These are phyloP conservation scores for Nakataea oryzae DNA, from an alignment of 2,329 filamentous ascomycete species.

Conservation along the genomic window DNA sequence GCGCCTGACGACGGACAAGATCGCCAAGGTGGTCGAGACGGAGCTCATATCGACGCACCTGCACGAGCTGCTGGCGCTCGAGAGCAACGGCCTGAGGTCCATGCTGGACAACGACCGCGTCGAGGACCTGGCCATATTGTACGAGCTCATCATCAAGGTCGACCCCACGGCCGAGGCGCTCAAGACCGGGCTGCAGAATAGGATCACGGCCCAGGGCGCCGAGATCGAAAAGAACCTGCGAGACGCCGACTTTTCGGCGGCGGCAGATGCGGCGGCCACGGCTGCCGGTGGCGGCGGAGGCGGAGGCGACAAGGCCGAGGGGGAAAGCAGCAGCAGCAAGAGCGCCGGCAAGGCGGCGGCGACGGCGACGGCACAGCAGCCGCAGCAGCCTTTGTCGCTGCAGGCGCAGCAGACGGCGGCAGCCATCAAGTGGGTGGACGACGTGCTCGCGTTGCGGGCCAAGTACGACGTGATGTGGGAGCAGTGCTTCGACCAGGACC, in stretches of 20 bases:
- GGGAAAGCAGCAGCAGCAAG: slow-evolving; percentile 29
- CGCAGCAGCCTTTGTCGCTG: slow-evolving; percentile 32
- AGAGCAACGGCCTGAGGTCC: slow-evolving; percentile 69
- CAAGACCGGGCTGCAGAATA: slow-evolving; percentile 58
- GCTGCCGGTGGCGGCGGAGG: too few species aligned
- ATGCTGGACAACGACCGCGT: slow-evolving; percentile 89
- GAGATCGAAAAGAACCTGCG: slow-evolving; percentile 67
- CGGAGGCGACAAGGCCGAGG: slow-evolving; percentile 20
- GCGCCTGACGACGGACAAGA: slow-evolving; percentile 58
- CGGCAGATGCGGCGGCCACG: slow-evolving; percentile 16
- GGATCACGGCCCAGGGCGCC: slow-evolving; percentile 68
- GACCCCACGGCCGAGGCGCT: slow-evolving; percentile 64
- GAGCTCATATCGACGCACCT: slow-evolving; percentile 72
- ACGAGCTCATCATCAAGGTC: slow-evolving; percentile 66
- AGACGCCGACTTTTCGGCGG: slow-evolving; percentile 40
- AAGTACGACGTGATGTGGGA: slow-evolving; percentile 79
- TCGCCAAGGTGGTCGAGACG: slow-evolving; percentile 67
- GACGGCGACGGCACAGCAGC: slow-evolving; percentile 27
- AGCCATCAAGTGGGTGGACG: slow-evolving; percentile 91
- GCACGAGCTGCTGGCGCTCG: slow-evolving; percentile 71
- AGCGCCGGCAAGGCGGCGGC: slow-evolving; percentile 12
- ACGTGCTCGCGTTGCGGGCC: slow-evolving; percentile 74
- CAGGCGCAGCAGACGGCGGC: slow-evolving; percentile 74
- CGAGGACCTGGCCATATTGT: slow-evolving; percentile 71
- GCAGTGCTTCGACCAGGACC: slow-evolving; percentile 63